phyloP scores from a whole-genome alignment of 2,329 filamentous ascomycete genomes.

The Curvularia spicifera region DNA sequence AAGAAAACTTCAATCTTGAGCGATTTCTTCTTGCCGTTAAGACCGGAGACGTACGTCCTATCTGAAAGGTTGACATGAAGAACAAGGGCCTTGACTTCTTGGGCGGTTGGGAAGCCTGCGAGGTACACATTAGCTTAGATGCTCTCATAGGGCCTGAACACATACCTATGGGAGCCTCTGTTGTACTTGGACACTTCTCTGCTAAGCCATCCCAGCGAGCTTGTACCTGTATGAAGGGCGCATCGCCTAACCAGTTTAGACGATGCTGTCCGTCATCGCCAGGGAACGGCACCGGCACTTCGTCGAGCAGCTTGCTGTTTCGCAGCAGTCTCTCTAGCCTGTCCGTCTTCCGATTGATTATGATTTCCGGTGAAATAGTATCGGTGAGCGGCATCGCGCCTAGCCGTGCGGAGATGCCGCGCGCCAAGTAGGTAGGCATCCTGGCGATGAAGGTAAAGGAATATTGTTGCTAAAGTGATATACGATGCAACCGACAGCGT shows the following conservation, averaged over 20 bases:
- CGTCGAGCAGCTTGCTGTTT: constrained; percentile 29
- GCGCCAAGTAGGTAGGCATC: constrained; percentile 45
- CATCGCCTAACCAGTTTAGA: constrained; percentile 40
- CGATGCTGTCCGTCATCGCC: constrained; percentile 30
- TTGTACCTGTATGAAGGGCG: constrained; percentile 45
- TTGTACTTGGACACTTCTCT: not conserved
- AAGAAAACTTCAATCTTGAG: constrained; percentile 58
- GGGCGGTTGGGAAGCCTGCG: not conserved
- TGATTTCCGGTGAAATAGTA: constrained; percentile 34
- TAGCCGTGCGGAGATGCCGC: constrained; percentile 35
- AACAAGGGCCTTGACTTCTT: constrained; percentile 31
- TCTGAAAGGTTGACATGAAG: constrained; percentile 43
- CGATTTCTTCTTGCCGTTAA: constrained; percentile 36
- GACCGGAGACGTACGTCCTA: constrained; percentile 38
- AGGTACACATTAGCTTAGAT: not conserved
- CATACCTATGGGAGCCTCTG: not conserved
- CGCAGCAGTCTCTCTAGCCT: constrained; percentile 29
- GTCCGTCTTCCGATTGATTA: constrained; percentile 29
- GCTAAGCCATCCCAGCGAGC: constrained; percentile 8
- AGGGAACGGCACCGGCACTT: constrained; percentile 35
- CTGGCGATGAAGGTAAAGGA: not conserved
- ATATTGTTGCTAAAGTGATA: not conserved
- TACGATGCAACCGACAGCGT: not conserved
- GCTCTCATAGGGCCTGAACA: not conserved
- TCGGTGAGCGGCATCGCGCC: constrained; percentile 34